Percentiles rank a stretch among this genome's conserved stretches.
These are phyloP conservation scores for Ceratocystis cubensis DNA, from an alignment of 2,329 filamentous ascomycete genomes.

Conservation along the genomic window DNA sequence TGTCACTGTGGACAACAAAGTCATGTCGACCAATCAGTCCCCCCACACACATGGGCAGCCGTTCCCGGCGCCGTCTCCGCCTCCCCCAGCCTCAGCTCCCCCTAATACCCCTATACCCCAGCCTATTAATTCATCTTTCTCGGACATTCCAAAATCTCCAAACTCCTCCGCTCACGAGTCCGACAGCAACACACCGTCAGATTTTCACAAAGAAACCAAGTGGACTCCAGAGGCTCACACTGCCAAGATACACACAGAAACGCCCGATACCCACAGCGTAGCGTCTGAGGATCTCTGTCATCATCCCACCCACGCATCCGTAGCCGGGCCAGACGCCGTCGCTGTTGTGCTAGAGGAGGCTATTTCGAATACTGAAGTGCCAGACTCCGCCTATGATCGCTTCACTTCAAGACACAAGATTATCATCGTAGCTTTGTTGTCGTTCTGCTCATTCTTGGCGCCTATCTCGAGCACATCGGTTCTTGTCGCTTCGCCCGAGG, in stretches of 20 bases:
- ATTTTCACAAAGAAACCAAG: background rate
- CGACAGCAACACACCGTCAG: background rate
- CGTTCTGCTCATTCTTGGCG: constrained; percentile 63
- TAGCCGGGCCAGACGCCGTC: constrained; percentile 19
- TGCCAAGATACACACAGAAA: constrained; percentile 2
- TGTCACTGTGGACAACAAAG: background rate
- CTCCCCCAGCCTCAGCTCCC: background rate
- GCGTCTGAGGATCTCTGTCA: constrained; percentile 13
- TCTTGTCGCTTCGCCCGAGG: constrained; percentile 60
- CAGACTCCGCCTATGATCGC: constrained; percentile 51
- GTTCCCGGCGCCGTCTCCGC: constrained; percentile 1
- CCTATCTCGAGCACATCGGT: constrained; percentile 64
- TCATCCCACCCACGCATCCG: constrained; percentile 17
- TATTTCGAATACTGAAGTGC: constrained; percentile 27
- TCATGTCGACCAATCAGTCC: constrained; percentile 10
- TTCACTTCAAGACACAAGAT: constrained; percentile 50
- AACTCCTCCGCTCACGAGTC: constrained; percentile 9
- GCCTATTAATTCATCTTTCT: background rate
- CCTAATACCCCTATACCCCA: background rate
- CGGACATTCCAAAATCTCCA: constrained; percentile 7
- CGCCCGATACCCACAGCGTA: constrained; percentile 7
- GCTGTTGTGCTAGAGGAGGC: constrained; percentile 17
- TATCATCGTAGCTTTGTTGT: constrained; percentile 54
- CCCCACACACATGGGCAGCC: background rate
- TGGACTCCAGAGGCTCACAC: background rate